Conservation (phyloP, 805 yeast genomes). For the Barnettozyma wickerhamii region DNA sequence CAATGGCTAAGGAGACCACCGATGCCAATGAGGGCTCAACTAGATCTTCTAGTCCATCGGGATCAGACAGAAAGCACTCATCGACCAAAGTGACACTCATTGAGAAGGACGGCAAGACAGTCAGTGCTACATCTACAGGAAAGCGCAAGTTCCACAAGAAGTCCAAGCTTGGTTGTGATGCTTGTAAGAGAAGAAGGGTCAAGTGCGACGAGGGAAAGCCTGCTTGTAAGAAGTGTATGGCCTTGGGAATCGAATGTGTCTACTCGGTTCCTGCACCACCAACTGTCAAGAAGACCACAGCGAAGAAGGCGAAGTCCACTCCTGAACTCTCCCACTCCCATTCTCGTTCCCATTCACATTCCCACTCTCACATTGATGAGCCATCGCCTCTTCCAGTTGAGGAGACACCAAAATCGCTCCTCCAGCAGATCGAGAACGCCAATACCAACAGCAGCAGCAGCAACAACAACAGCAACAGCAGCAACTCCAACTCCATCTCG, state of each 20-base stretch:
- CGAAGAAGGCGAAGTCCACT: slow-evolving; percentile 1
- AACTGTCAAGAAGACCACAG: not conserved
- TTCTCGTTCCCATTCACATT: too few relatives aligned
- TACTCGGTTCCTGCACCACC: slow-evolving; percentile 34
- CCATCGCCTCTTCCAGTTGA: not conserved
- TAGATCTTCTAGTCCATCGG: not conserved
- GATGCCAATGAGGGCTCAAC: not conserved
- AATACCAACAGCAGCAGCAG: not conserved
- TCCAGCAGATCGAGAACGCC: slow-evolving; percentile 5
- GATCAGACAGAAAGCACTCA: not conserved
- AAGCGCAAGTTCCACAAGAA: slow-evolving; percentile 88
- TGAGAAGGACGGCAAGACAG: slow-evolving; percentile 36
- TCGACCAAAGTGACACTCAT: slow-evolving; percentile 17
- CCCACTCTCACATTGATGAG: not conserved
- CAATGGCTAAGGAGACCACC: not conserved
- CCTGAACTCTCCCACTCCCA: not conserved
- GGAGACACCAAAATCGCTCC: slow-evolving; percentile 1
- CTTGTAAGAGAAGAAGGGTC: slow-evolving; percentile 85
- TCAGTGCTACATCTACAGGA: slow-evolving; percentile 46
- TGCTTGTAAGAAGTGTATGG: slow-evolving; percentile 68
- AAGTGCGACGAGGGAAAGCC: slow-evolving; percentile 91
- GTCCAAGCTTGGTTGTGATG: slow-evolving; percentile 82
- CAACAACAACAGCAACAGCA: not conserved
- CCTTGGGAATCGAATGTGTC: slow-evolving; percentile 75
- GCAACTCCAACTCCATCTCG: not conserved